Base-by-base conservation (phyloP, 1,139 yeast genomes). In the Suhomyces anneliseae region DNA sequence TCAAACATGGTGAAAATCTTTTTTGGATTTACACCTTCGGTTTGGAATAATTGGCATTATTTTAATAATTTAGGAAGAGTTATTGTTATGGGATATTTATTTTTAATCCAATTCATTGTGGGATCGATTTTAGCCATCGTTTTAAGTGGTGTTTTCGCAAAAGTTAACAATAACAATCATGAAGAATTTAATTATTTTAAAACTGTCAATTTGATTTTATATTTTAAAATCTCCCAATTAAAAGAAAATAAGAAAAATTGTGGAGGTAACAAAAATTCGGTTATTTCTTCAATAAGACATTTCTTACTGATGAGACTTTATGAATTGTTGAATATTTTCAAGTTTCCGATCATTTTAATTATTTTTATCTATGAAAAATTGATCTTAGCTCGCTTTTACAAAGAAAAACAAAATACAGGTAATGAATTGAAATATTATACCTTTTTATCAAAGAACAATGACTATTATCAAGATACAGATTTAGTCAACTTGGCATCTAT, bases 21-120 rank as follows among this genome's bases (percentile, higher is more conserved):
- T 52, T 81, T 82, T 58, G 86, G 87, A 1, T 82, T 79, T 58
- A 81, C 86, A 0, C 85, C 86, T 0, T 80, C 84, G 0, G 85
- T 82, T 1, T 82, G 87, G 87, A 71, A 75, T 43, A 77, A 78
- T 51, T 81, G 85, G 85, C 68, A 71, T 39, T 68, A 71, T 48
- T 82, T 76, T 56, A 76, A 81, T 42, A 58, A 66, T 4, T 61
- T 81, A 34, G 87, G 87, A 1, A 69, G 78, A 43, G 57, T 66
- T 10, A 72, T 79, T 34, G 76, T 79, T 51, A 69, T 82, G 61
- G 71, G 79, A 26, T 82, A 79, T 56, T 67, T 82, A 40, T 81
- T 81, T 52, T 68, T 81, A 53, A 78, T 81, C 45, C 84, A 82
- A 49, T 82, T 81, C 54, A 76, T 82, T 40, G 75, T 82, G 12